Base-by-base conservation (phyloP, 2,329 filamentous ascomycete species). In the Emericellopsis atlantica region DNA sequence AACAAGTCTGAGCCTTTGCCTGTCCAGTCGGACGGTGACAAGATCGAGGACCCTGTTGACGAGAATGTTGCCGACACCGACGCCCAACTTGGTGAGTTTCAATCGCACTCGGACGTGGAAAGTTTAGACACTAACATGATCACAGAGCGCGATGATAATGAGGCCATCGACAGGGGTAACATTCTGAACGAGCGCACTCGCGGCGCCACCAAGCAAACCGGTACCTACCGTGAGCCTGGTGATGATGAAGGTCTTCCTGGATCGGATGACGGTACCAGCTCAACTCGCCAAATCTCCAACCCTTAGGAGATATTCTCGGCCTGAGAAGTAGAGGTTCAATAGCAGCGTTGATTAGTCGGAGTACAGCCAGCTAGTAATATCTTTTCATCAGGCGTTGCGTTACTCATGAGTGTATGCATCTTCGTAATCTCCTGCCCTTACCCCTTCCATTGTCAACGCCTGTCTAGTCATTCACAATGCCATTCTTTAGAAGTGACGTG, bases 31-130 rank as follows among this genome's bases (percentile, higher is more conserved):
- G 61, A 63, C 32, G 41, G 48, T 6, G 53, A 50, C 18, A 44
- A 45, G 8, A 42, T 64, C 4, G 59, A 61, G 34, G 57, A 61
- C 4, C 55, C 56, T 1, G 53, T 60, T 23, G 52, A 58, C 11
- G 47, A 41, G 2, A 41, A 42, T 7, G 51, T 43, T 8, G 59
- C 57, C 10, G 57, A 64, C 40, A 50, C 51, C 0, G 59, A 62
- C 36, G 48, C 47, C 43, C 57, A 61, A 41, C 51, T 64, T 6
- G 54, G 59, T 62, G 51, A 32, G 52, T 46, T 23, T 5, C 18
- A 21, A 21, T 5, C 18, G 18, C 4, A 21, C 18, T 22, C 11
- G 8, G 7, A 15, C 15, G 5, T 6, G 16, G 22, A n/a, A n/a
- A n/a, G n/a, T n/a, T n/a, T n/a, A n/a, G n/a, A n/a, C n/a, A 24